Conservation (phyloP, 1,284 basidiomycete species). For the Polyporus tsugae region DNA sequence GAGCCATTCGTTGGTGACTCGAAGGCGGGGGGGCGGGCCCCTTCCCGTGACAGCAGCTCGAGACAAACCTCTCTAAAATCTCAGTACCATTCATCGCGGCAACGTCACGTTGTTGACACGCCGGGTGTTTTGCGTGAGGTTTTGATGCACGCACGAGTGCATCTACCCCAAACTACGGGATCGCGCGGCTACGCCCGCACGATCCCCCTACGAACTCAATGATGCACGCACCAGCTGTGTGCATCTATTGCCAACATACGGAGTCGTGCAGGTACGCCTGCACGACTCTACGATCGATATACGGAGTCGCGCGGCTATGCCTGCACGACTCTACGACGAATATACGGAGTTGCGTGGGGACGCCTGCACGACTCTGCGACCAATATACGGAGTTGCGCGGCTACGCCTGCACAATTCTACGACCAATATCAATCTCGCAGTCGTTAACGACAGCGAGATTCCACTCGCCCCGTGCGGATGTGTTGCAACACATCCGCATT, state of each 20-base stretch:
- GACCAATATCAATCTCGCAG: too few relatives aligned
- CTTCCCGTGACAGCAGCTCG: neutral
- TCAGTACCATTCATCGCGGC: neutral
- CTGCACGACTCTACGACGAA: too few relatives aligned
- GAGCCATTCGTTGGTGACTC: neutral
- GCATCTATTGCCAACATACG: too few relatives aligned
- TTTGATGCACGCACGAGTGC: neutral
- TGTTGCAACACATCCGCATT: neutral
- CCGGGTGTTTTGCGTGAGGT: neutral
- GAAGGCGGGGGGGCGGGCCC: neutral
- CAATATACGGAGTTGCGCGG: too few relatives aligned
- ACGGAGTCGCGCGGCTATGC: neutral
- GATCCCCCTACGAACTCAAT: too few relatives aligned
- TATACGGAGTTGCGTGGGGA: too few relatives aligned
- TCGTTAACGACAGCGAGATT: too few relatives aligned
- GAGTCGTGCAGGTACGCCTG: too few relatives aligned
- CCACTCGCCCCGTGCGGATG: neutral
- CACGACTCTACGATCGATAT: too few relatives aligned
- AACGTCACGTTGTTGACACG: neutral
- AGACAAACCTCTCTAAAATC: neutral
- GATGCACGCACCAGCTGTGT: too few relatives aligned
- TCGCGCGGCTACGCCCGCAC: neutral
- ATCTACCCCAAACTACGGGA: neutral
- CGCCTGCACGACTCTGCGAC: too few relatives aligned
- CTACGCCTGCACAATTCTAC: too few relatives aligned